phyloP scores from a whole-genome alignment of 257 asterid species.

The Nicotiana tabacum region DNA sequence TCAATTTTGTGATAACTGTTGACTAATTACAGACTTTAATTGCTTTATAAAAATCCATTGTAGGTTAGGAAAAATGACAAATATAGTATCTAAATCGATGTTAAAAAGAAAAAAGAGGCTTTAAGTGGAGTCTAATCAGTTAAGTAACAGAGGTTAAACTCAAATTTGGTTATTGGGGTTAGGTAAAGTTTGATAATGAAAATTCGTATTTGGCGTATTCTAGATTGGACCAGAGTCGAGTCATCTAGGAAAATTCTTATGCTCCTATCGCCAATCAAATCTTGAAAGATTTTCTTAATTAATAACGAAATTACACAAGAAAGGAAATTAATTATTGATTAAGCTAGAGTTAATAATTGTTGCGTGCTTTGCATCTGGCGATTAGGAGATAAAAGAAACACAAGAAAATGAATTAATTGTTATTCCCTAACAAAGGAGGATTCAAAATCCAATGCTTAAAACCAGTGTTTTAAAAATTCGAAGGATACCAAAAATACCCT shows the following conservation, averaged over 20 bases:
- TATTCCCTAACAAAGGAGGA: background rate
- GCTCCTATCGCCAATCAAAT: background rate
- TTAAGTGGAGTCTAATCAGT: slow-evolving; percentile 31
- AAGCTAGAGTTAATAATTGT: background rate
- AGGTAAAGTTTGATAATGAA: slow-evolving; percentile 29
- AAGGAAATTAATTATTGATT: background rate
- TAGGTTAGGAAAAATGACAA: background rate
- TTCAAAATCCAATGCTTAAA: background rate
- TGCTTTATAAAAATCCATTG: background rate
- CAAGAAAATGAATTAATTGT: background rate
- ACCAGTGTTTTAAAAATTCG: no score
- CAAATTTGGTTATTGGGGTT: slow-evolving; percentile 19
- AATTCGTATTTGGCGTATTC: slow-evolving; percentile 14
- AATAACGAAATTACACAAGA: background rate
- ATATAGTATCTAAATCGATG: background rate
- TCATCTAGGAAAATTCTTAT: background rate
- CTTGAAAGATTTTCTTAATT: background rate
- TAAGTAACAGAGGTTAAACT: slow-evolving; percentile 1
- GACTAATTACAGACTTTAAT: background rate
- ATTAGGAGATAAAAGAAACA: background rate
- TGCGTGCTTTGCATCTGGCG: background rate
- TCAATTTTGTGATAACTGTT: background rate
- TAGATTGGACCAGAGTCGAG: background rate
- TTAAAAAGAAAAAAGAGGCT: background rate
- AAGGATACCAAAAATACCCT: no score